phyloP scores from a whole-genome alignment of 352 stramenopile species.

The Phytophthora europaea region DNA sequence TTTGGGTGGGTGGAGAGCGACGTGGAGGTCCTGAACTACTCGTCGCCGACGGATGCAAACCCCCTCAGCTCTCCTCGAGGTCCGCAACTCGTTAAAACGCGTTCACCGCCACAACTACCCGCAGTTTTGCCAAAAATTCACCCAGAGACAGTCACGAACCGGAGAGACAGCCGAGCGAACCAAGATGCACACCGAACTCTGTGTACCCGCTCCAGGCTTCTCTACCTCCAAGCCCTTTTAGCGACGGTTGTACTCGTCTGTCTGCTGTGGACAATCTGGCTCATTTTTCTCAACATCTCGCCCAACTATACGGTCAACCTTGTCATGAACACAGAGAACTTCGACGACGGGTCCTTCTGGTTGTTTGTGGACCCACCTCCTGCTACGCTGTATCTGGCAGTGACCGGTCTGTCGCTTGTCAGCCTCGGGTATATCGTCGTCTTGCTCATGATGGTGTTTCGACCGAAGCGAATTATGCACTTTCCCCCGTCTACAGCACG shows the following conservation, averaged over 20 bases:
- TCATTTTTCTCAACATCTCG: background rate
- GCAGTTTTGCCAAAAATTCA: background rate
- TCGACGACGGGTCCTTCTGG: slow-evolving; percentile 49
- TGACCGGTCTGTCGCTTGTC: background rate
- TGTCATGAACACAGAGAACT: slow-evolving; percentile 36
- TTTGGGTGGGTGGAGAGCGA: background rate
- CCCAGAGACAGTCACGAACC: background rate
- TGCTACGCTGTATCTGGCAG: background rate
- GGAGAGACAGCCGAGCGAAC: background rate
- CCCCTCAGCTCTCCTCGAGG: background rate
- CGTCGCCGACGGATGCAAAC: background rate
- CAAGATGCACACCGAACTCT: background rate
- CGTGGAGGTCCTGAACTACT: background rate
- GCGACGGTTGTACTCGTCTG: background rate
- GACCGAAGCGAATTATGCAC: background rate
- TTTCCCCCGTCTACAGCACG: background rate
- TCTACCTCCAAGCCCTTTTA: background rate
- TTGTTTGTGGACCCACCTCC: slow-evolving; percentile 34
- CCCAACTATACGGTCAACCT: background rate
- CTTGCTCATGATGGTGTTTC: background rate
- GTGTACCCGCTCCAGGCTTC: background rate
- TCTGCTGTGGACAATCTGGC: background rate
- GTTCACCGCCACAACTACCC: background rate
- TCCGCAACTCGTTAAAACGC: background rate
- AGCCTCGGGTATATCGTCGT: background rate